Evolutionary conservation across 2,329 filamentous ascomycete species (phyloP), one percentile per base, ranked within the genome.

Genomic region (Pleurostoma richardsiae): DNA sequence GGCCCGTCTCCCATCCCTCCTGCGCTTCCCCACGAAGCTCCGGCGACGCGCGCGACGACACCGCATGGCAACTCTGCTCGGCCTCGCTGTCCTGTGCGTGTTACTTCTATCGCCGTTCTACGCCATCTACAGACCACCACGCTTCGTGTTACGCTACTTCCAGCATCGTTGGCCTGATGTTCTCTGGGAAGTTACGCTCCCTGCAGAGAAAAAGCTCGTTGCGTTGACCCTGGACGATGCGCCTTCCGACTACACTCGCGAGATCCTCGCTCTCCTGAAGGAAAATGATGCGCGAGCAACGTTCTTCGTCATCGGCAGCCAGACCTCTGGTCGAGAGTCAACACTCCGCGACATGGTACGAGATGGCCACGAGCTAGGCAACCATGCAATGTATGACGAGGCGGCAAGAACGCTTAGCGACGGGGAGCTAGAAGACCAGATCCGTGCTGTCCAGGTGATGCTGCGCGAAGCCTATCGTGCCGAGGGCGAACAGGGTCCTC

Each of bases 331-430:
- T 6, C 57, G 72, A 29, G 75, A 84, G 58, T 67, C 70, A 5
- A 64, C 76, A 3, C 70, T 90, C 30, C 66, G 73, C 40, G 70
- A 78, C 38, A 69, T 87, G 2, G 71, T 88, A n/a, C 68, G 70
- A 36, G 70, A 67, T 42, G 83, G 83, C 27, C 80, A 86, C 62
- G 86, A 90, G 70, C 72, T 96, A 4, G 90, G 80, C 28, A 96
- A 96, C 67, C 90, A 96, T 66, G 90, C 87, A 7, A 91, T 94
- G 88, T 79, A 83, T 62, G 90, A 96, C 65, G 88, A 94, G 70
- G 82, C 89, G 1, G 85, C 84, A 7, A 74, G 79, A 40, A 71
- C 71, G 0, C 71, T 95, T 29, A 66, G 72, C 39, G 74, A 83
- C 44, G 69, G 68, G 1, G 74, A 78, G 51, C 76, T 96, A 1